phyloP scores from a whole-genome alignment of 2,329 filamentous ascomycete species.

The Cylindrodendrum hubeiense region DNA sequence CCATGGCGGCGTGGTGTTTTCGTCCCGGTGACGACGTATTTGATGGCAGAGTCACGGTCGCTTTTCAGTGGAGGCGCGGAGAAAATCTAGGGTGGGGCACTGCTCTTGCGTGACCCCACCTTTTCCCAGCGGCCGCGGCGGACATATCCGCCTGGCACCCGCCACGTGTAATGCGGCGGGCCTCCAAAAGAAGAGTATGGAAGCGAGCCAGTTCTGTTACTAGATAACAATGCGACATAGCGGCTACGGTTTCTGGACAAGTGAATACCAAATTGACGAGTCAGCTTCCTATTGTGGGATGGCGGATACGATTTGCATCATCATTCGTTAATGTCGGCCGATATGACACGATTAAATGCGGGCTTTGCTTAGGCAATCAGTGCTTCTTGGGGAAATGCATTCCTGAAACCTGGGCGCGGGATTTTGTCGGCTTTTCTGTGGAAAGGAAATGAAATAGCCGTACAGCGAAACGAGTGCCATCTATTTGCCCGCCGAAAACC shows the following conservation, averaged over 20 bases:
- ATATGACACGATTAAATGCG: conserved; percentile 32
- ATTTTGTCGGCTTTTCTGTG: conserved; percentile 21
- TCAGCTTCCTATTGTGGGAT: conserved; percentile 24
- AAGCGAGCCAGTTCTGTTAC: neutral
- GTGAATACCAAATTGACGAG: neutral
- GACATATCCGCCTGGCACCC: conserved; percentile 29
- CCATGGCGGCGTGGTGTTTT: conserved; percentile 44
- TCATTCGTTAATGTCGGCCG: conserved; percentile 23
- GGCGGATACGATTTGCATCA: conserved; percentile 19
- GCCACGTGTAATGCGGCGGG: conserved; percentile 32
- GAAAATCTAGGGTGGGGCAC: conserved; percentile 38
- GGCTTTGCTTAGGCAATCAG: conserved; percentile 17
- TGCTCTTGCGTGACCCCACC: conserved; percentile 31
- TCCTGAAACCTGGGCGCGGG: conserved; percentile 32
- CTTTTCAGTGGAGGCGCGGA: conserved; percentile 38
- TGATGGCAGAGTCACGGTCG: conserved; percentile 29
- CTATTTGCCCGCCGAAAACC: neutral
- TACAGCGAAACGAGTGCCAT: neutral
- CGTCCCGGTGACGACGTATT: conserved; percentile 1
- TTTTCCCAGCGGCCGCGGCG: conserved; percentile 24
- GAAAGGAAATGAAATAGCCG: neutral
- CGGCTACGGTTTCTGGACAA: neutral
- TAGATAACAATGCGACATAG: neutral
- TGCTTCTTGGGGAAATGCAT: conserved; percentile 17
- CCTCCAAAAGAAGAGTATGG: neutral